Base-by-base conservation (phyloP, 257 asterid genomes). In the Verbascum thapsus region DNA sequence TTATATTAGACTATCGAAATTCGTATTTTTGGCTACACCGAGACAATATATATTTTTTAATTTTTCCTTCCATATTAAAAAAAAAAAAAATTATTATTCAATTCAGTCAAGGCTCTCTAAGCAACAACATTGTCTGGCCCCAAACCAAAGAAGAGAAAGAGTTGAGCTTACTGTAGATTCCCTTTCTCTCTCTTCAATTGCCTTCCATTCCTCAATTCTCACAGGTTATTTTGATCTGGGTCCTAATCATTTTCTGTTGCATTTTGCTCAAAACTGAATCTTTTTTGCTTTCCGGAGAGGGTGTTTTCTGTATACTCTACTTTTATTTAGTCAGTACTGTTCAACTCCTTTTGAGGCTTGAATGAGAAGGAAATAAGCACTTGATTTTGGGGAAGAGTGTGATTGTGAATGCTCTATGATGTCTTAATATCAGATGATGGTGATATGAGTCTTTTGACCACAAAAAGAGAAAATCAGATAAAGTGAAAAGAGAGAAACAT, bases 371-470 rank as follows among this genome's bases (percentile, higher is more conserved):
- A 11, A 60, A 68, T 9, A 39, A 19, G 53, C 32, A 56, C 49
- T 58, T 74, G 69, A 57, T 56, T 71, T 67, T 79, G 54, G 81
- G 77, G 71, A 70, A 63, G 72, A 54, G 75, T 56, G 78, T 70
- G 72, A 68, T 67, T 61, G 61, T 75, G 78, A 73, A 71, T 72
- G 82, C 71, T 76, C 50, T 74, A 70, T 80, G 72, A 69, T 74
- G 70, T 71, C 72, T 10, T 71, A 74, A 51, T 26, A 26, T 26
- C 3, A 67, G 73, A 72, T 78, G 82, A 71, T 78, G 67, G 62
- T 60, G 77, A 72, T n/a, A n/a, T 66, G 77, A 71, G 72, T 75
- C 81, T 80, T 83, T 83, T 83, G 83, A 80, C 90, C 81, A 61
- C 61, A 58, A 54, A 78, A 70, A 72, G 74, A 65, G 72, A 49